Conservation (phyloP, 768 basidiomycete genomes). For the Fomitopsis pulvina region DNA sequence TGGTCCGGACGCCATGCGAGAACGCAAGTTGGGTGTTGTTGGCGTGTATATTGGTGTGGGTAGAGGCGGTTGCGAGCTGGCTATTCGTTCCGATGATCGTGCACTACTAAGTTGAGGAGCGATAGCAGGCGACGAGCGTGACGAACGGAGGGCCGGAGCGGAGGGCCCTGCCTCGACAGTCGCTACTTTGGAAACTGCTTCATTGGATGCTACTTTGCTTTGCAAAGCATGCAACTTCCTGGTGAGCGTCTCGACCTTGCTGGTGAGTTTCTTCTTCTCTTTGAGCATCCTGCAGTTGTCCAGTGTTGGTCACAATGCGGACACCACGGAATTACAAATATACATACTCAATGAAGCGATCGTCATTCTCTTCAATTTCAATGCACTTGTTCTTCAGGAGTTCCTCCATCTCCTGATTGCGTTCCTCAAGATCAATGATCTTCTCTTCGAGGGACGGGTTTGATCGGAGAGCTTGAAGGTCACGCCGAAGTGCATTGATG, state of each 20-base stretch:
- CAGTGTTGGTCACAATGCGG: background rate
- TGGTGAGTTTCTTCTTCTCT: slow-evolving; percentile 69
- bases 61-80: slow-evolving; percentile 7
- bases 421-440: slow-evolving; percentile 57
- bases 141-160: slow-evolving; percentile 16
- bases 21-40: slow-evolving; percentile 42
- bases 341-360: slow-evolving; percentile 72
- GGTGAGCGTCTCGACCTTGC: slow-evolving; percentile 63
- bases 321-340: background rate
- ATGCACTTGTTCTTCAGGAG: slow-evolving; percentile 59
- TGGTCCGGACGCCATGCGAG: slow-evolving; percentile 31
- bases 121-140: slow-evolving; percentile 7
- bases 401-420: slow-evolving; percentile 71
- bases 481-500: slow-evolving; percentile 48
- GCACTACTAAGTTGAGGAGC: background rate
- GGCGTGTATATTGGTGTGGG: slow-evolving; percentile 18
- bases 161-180: slow-evolving; percentile 10
- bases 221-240: slow-evolving; percentile 72
- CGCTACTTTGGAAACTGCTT: slow-evolving; percentile 1
- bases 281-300: slow-evolving; percentile 54
- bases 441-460: slow-evolving; percentile 49
- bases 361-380: slow-evolving; percentile 84
- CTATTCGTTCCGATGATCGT: background rate
- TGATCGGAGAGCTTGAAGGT: slow-evolving; percentile 45
- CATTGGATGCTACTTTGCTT: slow-evolving; percentile 48